phyloP scores from a whole-genome alignment of 768 basidiomycete genomes.

The Myochromella boudieri region DNA sequence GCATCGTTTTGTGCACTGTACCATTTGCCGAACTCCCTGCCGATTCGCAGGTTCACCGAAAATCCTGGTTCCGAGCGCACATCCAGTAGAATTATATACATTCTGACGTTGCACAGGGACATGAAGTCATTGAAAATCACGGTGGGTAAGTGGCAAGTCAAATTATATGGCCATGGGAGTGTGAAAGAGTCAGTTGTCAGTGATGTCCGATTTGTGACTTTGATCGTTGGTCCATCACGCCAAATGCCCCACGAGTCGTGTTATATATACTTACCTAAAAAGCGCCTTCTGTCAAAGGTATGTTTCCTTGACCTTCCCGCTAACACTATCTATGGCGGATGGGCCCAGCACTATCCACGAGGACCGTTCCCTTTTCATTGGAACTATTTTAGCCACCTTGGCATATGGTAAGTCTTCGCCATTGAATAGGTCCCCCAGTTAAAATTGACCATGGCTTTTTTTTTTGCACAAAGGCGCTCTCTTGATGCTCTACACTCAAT shows the following conservation, averaged over 20 bases:
- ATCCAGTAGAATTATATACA: no score
- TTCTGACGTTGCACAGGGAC: no score
- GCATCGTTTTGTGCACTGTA: no score
- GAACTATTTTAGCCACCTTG: conserved; percentile 15
- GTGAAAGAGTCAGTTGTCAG: neutral
- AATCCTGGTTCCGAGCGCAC: no score
- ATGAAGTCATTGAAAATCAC: neutral
- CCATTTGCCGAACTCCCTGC: no score
- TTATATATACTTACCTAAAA: conserved; percentile 9
- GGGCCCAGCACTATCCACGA: neutral
- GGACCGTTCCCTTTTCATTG: conserved; percentile 17
- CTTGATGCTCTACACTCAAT: conserved; percentile 21
- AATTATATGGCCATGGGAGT: conserved; percentile 1
- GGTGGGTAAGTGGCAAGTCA: neutral
- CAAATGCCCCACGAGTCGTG: conserved; percentile 8
- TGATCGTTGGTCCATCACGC: conserved; percentile 18
- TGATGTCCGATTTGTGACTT: conserved; percentile 6
- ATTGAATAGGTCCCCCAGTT: no score
- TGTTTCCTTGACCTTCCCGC: conserved; percentile 15
- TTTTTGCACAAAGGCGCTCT: conserved; percentile 15
- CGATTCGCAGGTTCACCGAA: no score
- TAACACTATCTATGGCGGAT: neutral
- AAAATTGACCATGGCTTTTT: no score
- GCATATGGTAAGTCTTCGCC: conserved; percentile 17
- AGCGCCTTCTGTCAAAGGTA: conserved; percentile 4